Evolutionary conservation across 352 stramenopile genomes (phyloP).

Genomic region (Globisporangium parvum): DNA sequence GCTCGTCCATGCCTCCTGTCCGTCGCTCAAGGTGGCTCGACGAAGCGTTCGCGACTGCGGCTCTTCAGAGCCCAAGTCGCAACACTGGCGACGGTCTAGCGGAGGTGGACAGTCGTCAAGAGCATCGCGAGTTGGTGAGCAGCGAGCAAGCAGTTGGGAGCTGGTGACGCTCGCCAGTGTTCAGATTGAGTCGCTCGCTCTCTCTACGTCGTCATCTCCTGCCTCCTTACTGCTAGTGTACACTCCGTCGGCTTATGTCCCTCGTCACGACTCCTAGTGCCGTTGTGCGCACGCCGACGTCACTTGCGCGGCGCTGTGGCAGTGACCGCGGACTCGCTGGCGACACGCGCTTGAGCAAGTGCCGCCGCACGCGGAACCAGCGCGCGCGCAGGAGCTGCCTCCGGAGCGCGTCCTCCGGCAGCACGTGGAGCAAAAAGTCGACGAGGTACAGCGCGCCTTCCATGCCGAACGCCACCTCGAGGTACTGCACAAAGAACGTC

Average conservation of each 20-base stretch:
- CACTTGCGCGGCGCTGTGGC: background rate
- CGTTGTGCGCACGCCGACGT: background rate
- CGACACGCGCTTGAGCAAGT: slow-evolving; percentile 52
- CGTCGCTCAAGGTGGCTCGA: no score
- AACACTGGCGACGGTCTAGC: no score
- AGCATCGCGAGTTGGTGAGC: background rate
- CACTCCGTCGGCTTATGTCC: background rate
- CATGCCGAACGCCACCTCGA: slow-evolving; percentile 73
- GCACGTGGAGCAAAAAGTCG: slow-evolving; percentile 76
- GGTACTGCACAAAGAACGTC: slow-evolving; percentile 66
- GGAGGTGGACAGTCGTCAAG: no score
- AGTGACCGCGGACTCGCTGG: slow-evolving; percentile 7
- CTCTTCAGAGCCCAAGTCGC: no score
- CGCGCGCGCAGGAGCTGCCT: slow-evolving; percentile 56
- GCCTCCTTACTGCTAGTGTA: background rate
- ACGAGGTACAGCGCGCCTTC: slow-evolving; percentile 71
- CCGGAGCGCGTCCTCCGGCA: slow-evolving; percentile 57
- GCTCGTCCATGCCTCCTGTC: slow-evolving; percentile 25
- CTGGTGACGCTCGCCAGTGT: no score
- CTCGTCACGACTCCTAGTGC: background rate
- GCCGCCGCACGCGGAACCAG: slow-evolving; percentile 61
- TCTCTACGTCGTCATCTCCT: background rate
- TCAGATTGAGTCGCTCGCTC: background rate
- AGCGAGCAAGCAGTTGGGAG: no score
- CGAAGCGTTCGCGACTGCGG: no score